A percentile compares a stretch with the other conserved stretches of the same genome.
Conservation (phyloP, 2,329 filamentous ascomycete genomes). For the Hymenotorrendiella dingleyae region DNA sequence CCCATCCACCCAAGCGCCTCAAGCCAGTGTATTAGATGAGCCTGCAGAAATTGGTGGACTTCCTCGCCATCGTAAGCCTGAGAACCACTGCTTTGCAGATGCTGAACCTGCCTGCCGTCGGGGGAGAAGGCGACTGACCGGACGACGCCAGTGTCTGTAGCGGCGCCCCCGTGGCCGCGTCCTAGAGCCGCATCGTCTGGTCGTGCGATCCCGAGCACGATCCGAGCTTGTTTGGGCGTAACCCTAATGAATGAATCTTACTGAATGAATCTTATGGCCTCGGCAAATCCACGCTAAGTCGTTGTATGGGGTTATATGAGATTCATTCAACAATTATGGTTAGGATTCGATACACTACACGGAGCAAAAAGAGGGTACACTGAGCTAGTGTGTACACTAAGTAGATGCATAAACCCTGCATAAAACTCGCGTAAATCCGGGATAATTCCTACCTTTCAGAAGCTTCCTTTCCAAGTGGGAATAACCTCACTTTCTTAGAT, state of each 20-base stretch:
- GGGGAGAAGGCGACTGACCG: conserved; percentile 13
- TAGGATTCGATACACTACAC: too few relatives aligned
- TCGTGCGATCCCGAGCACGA: conserved; percentile 11
- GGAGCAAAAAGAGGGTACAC: too few relatives aligned
- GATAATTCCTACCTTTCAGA: too few relatives aligned
- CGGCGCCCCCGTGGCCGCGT: background rate
- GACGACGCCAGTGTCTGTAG: conserved; percentile 1
- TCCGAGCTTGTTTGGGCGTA: conserved; percentile 22
- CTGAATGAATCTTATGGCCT: too few relatives aligned
- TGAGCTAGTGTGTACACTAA: too few relatives aligned
- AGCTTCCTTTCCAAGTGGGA: too few relatives aligned
- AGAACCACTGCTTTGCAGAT: conserved; percentile 27
- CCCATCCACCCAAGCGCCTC: conserved; percentile 1
- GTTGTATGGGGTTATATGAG: too few relatives aligned
- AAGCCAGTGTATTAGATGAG: conserved; percentile 1
- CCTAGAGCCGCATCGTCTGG: conserved; percentile 1
- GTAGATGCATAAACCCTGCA: too few relatives aligned
- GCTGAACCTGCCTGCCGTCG: conserved; percentile 19
- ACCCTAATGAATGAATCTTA: conserved; percentile 32
- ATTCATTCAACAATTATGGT: too few relatives aligned
- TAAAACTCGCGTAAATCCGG: too few relatives aligned
- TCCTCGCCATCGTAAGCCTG: conserved; percentile 17
- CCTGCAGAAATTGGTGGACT: conserved; percentile 1
- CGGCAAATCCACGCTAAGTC: too few relatives aligned
- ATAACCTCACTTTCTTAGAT: too few relatives aligned